Evolutionary conservation across 495 filamentous ascomycete genomes (phyloP).

Genomic region (Talaromyces nanjingensis): DNA sequence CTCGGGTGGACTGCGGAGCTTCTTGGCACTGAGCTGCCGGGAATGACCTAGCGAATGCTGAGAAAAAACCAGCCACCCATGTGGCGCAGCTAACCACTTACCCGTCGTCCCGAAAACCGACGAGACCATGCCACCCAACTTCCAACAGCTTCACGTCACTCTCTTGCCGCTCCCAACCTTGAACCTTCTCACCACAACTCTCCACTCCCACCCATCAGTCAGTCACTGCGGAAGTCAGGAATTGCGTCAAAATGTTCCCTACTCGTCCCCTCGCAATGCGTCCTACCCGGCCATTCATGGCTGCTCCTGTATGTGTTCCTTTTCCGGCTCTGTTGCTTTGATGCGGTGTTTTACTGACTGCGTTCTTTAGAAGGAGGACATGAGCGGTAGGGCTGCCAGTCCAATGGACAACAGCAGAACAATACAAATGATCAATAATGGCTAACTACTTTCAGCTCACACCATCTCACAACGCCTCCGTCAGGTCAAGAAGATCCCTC

Average conservation of each 20-base stretch:
- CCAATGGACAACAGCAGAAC: background rate
- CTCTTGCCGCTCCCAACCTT: conserved; percentile 2
- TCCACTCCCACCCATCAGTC: conserved; percentile 11
- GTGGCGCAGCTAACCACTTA: conserved; percentile 32
- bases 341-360: conserved; percentile 21
- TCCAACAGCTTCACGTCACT: conserved; percentile 8
- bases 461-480: conserved; percentile 95
- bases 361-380: conserved; percentile 66
- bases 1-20: conserved; percentile 11
- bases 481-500: conserved; percentile 76
- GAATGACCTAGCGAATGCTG: conserved; percentile 34
- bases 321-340: background rate
- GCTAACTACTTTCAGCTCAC: conserved; percentile 61
- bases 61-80: conserved; percentile 30
- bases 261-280: conserved; percentile 53
- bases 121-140: conserved; percentile 7
- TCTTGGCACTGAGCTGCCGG: conserved; percentile 33
- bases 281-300: conserved; percentile 57
- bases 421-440: conserved; percentile 2
- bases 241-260: conserved; percentile 52
- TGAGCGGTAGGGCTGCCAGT: conserved; percentile 59
- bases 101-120: conserved; percentile 21
- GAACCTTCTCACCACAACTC: background rate
- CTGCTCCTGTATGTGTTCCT: conserved; percentile 66
- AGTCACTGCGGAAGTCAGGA: conserved; percentile 15